A percentile compares a stretch with the other conserved stretches of the same genome.
phyloP scores from a whole-genome alignment of 2,329 filamentous ascomycete species.

The Tolypocladium sp. region DNA sequence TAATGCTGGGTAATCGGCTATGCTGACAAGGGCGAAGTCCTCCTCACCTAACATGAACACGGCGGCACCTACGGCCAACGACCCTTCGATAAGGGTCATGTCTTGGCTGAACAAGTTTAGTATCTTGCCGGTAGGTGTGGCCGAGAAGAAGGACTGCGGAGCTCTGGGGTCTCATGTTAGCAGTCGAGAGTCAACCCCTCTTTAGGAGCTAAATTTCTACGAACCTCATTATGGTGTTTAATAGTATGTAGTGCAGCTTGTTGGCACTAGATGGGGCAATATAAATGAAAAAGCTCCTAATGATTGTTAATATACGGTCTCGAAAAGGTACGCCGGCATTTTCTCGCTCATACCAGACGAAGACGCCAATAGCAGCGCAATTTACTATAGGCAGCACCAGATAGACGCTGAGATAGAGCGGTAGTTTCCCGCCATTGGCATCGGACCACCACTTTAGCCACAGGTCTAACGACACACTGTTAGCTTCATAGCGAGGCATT shows the following conservation, averaged over 20 bases:
- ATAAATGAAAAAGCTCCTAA: not conserved
- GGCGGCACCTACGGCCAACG: not conserved
- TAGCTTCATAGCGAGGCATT: not conserved
- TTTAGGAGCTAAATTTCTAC: not conserved
- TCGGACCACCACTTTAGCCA: not conserved
- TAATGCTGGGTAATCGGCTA: not conserved
- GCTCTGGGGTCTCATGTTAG: constrained; percentile 9
- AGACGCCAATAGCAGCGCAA: not conserved
- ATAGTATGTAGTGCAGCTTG: not conserved
- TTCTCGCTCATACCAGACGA: not conserved
- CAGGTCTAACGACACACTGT: not conserved
- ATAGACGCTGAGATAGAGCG: not conserved
- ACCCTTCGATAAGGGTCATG: constrained; percentile 20
- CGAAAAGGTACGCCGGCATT: not conserved
- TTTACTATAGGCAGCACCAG: not conserved
- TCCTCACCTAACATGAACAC: not conserved
- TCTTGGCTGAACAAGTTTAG: constrained; percentile 31
- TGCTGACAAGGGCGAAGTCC: not conserved
- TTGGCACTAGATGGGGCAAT: not conserved
- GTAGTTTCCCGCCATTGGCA: not conserved
- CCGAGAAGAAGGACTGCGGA: constrained; percentile 26
- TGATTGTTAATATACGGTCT: not conserved
- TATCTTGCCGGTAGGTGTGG: constrained; percentile 24
- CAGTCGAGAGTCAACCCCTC: not conserved
- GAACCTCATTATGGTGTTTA: not conserved